These are phyloP conservation scores for Tylopilus plumbeoviolaceoides DNA, from an alignment of 768 basidiomycete species.

Conservation along the genomic window DNA sequence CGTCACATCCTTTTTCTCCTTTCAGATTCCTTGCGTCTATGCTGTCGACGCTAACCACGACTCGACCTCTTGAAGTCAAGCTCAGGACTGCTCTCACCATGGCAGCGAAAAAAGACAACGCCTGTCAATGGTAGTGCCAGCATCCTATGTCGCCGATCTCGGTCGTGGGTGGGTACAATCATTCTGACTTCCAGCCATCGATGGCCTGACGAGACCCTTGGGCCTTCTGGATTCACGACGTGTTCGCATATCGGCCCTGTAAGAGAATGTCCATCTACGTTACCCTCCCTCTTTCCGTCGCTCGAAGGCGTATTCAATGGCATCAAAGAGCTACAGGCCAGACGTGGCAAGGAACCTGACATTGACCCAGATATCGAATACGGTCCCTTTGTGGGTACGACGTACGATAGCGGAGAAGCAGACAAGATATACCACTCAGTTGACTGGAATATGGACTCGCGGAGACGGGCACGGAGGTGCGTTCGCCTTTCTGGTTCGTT, in stretches of 20 bases:
- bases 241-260: slow-evolving; percentile 99
- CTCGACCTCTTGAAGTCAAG: too few relatives aligned
- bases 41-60: too few relatives aligned
- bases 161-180: slow-evolving; percentile 76
- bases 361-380: slow-evolving; percentile 93
- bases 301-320: not conserved
- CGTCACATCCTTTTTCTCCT: too few relatives aligned
- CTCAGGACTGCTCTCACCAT: slow-evolving; percentile 18
- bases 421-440: slow-evolving; percentile 90
- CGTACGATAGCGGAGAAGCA: slow-evolving; percentile 97
- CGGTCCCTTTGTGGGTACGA: slow-evolving; percentile 92
- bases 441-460: too few relatives aligned
- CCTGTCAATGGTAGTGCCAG: slow-evolving; percentile 88
- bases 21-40: too few relatives aligned
- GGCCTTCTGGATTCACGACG: slow-evolving; percentile 96
- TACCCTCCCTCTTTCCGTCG: not conserved
- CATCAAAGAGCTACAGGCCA: slow-evolving; percentile 73
- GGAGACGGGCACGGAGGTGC: too few relatives aligned
- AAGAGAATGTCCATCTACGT: slow-evolving; percentile 82
- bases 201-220: slow-evolving; percentile 27
- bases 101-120: slow-evolving; percentile 62
- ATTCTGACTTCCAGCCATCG: not conserved
- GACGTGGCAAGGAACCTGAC: slow-evolving; percentile 83
- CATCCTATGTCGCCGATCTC: slow-evolving; percentile 97
- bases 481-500: too few relatives aligned